Percentiles rank a stretch among this genome's conserved stretches.
These are phyloP conservation scores for Psophocarpus tetragonolobus DNA, from an alignment of 306 rosid genomes.

Conservation along the genomic window DNA sequence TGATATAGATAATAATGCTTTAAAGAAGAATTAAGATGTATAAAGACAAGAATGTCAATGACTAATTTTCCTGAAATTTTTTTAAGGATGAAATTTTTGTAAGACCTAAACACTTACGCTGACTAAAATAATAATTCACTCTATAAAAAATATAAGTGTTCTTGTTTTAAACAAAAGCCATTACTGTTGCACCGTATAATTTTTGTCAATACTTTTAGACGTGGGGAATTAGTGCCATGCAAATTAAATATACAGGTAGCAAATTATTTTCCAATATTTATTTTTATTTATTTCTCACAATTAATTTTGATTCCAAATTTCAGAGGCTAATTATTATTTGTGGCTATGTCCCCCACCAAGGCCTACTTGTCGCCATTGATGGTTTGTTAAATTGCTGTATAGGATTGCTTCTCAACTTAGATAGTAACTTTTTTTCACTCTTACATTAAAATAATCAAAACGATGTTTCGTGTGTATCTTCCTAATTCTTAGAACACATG, in stretches of 20 bases:
- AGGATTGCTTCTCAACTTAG: slow-evolving; percentile 6
- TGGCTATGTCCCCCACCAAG: slow-evolving; percentile 32
- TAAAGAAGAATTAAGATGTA: too few relatives aligned
- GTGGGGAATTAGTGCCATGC: background rate
- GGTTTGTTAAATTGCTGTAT: slow-evolving; percentile 52
- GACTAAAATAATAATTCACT: too few relatives aligned
- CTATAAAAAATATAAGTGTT: too few relatives aligned
- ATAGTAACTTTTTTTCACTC: background rate
- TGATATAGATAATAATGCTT: too few relatives aligned
- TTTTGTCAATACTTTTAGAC: background rate
- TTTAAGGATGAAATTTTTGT: too few relatives aligned
- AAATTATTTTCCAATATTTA: background rate
- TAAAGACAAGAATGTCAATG: too few relatives aligned
- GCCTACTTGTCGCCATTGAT: slow-evolving; percentile 35
- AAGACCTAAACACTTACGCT: too few relatives aligned
- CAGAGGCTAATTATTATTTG: background rate
- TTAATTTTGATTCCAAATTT: slow-evolving; percentile 20
- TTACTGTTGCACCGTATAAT: background rate
- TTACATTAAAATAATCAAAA: background rate
- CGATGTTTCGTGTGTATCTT: slow-evolving; percentile 27
- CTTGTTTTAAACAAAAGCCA: too few relatives aligned
- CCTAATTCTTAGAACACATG: slow-evolving; percentile 18
- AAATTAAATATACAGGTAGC: slow-evolving; percentile 1
- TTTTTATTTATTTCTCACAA: background rate
- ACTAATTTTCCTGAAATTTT: too few relatives aligned